Percentiles rank a stretch among this genome's conserved stretches.
Conservation (phyloP, 2,329 filamentous ascomycete species). For the Lachnellula suecica region DNA sequence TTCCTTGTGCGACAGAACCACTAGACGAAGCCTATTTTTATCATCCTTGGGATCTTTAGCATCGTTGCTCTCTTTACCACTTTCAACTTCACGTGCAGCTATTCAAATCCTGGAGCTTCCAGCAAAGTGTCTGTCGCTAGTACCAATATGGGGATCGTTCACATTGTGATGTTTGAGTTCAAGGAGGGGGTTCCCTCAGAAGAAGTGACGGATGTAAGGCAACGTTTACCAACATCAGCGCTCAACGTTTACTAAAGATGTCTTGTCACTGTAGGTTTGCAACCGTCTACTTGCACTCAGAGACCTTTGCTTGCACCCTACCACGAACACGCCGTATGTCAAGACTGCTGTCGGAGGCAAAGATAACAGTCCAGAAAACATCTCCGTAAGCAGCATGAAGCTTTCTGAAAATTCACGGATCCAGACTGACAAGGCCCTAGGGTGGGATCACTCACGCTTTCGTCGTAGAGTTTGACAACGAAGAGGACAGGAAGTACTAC, state of each 20-base stretch:
- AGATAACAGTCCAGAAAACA: slow-evolving; percentile 59
- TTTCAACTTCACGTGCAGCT: background rate
- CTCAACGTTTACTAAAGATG: background rate
- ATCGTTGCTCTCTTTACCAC: background rate
- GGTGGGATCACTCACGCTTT: slow-evolving; percentile 67
- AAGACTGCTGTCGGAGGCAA: slow-evolving; percentile 55
- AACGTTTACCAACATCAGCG: background rate
- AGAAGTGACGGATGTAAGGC: slow-evolving; percentile 54
- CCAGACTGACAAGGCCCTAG: slow-evolving; percentile 33
- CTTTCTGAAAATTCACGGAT: background rate
- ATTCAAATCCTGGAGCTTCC: background rate
- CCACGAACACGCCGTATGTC: slow-evolving; percentile 58
- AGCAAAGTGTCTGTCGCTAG: background rate
- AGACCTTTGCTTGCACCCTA: slow-evolving; percentile 57
- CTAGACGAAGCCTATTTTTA: background rate
- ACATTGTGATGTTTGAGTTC: slow-evolving; percentile 68
- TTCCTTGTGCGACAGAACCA: too few species aligned
- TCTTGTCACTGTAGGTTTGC: slow-evolving; percentile 44
- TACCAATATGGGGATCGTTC: slow-evolving; percentile 57
- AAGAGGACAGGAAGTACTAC: slow-evolving; percentile 69
- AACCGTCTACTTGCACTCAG: slow-evolving; percentile 54
- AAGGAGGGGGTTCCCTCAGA: slow-evolving; percentile 47
- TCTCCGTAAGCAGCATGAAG: slow-evolving; percentile 44
- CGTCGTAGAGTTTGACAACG: slow-evolving; percentile 63
- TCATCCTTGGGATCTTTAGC: background rate